Evolutionary conservation across 2,329 filamentous ascomycete genomes (phyloP), one percentile per base, ranked within the genome.

Genomic region (Calonectria honghensis): DNA sequence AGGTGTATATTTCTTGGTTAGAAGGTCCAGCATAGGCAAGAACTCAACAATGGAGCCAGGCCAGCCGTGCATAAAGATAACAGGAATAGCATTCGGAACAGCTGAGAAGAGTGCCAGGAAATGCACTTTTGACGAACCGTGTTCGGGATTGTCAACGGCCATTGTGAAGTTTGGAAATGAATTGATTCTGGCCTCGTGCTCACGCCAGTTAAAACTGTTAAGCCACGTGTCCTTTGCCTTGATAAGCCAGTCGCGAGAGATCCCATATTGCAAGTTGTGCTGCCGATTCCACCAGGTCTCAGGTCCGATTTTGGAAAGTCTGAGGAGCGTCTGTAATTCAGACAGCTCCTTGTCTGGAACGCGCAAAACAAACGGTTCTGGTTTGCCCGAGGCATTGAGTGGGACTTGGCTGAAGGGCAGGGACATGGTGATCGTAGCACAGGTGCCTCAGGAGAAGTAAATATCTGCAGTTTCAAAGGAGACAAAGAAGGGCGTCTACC

Each of bases 71-170:
- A 68, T 39, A 24, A 59, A 7, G 20, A 61, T 11, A n/a, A 37
- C 14, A 18, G 54, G 68, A 31, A 51, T 70, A 18, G n/a, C 52
- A n/a, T 63, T 85, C 2, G 81, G 54, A 31, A 86, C 87, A 51
- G 85, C 77, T 0, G 90, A 91, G 81, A 92, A 92, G 0, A 92
- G 83, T 0, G 86, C 90, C 1, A 86, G 80, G 78, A 92, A 92
- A 78, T 92, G 90, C 51, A 92, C 83, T 39, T 39, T 39, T 39
- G 16, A 39, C 37, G 37, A 39, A 39, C 37, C 37, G n/a, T 52
- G 50, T 11, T 51, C n/a, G 16, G 16, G 13, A 29, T 45, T 3
- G 59, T 51, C 29, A 20, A 92, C 83, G 3, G 85, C 79, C 72
- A 87, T 68, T 27, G 14, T 88, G 83, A 86, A 90, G 79, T 90